Percentiles rank a stretch among this genome's conserved stretches.
Evolutionary conservation across 495 filamentous ascomycete species (phyloP).

Genomic region (Amniculicola lignicola): DNA sequence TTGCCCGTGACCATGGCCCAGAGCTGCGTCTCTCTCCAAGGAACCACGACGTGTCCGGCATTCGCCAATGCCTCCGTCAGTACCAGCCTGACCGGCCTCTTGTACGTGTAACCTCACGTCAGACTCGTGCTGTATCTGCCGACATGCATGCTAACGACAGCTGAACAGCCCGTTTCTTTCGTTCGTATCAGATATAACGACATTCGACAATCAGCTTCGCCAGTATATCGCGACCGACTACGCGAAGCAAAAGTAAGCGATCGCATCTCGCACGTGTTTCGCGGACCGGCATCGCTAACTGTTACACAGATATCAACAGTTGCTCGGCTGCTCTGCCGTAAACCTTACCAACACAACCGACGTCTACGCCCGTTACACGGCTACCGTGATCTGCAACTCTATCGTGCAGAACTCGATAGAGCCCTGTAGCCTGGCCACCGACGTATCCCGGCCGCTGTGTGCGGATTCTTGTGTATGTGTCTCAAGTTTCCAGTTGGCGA

Average conservation of each 20-base stretch:
- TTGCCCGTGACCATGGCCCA: slow-evolving; percentile 38
- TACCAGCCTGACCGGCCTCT: slow-evolving; percentile 66
- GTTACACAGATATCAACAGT: slow-evolving; percentile 60
- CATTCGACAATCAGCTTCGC: slow-evolving; percentile 75
- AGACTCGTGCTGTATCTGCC: slow-evolving; percentile 17
- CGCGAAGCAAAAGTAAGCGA: slow-evolving; percentile 67
- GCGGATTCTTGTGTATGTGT: slow-evolving; percentile 80
- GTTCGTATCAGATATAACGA: slow-evolving; percentile 67
- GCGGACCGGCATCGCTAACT: slow-evolving; percentile 23
- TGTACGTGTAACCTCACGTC: slow-evolving; percentile 58
- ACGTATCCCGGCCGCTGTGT: slow-evolving; percentile 73
- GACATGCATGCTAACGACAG: slow-evolving; percentile 25
- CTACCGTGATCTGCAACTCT: slow-evolving; percentile 87
- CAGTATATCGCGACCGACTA: slow-evolving; percentile 72
- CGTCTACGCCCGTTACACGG: slow-evolving; percentile 92
- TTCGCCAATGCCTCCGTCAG: slow-evolving; percentile 82
- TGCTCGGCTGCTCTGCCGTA: slow-evolving; percentile 78
- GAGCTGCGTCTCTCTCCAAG: slow-evolving; percentile 72
- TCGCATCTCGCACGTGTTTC: background rate
- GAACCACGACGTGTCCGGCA: slow-evolving; percentile 77
- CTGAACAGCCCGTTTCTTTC: slow-evolving; percentile 75
- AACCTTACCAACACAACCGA: slow-evolving; percentile 76
- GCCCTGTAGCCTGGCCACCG: slow-evolving; percentile 62
- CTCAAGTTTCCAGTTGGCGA: slow-evolving; percentile 10
- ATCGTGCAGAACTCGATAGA: slow-evolving; percentile 86